Percentiles rank a stretch among this genome's conserved stretches.
These are phyloP conservation scores for Trametes sanguinea DNA, from an alignment of 768 basidiomycete genomes.

Conservation along the genomic window DNA sequence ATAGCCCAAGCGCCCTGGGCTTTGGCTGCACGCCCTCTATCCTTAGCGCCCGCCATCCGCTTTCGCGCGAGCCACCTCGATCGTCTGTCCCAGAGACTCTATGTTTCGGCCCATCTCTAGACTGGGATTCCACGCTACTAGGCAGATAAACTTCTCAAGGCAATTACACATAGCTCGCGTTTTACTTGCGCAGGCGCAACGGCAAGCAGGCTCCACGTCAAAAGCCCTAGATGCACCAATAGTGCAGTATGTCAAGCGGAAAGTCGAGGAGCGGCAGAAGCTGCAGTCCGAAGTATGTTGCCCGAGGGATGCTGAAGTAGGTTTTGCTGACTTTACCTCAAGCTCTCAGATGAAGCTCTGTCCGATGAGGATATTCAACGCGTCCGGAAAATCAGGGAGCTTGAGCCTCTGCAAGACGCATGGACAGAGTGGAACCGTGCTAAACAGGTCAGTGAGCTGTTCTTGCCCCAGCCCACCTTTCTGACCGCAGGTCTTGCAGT, in stretches of 20 bases:
- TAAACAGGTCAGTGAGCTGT: conserved; percentile 48
- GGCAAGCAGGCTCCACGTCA: neutral
- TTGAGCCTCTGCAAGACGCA: conserved; percentile 64
- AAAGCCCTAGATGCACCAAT: conserved; percentile 24
- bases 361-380: conserved; percentile 55
- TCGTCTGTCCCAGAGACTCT: neutral
- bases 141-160: neutral
- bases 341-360: conserved; percentile 58
- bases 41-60: too few relatives aligned
- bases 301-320: too few relatives aligned
- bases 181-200: conserved; percentile 7
- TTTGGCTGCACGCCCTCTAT: neutral
- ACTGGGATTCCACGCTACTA: neutral
- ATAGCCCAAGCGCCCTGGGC: neutral
- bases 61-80: neutral
- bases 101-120: conserved; percentile 16
- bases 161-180: neutral
- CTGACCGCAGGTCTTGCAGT: conserved; percentile 33
- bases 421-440: conserved; percentile 68
- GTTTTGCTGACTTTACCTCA: neutral
- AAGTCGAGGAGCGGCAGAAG: conserved; percentile 26
- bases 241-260: conserved; percentile 27
- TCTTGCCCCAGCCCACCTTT: neutral
- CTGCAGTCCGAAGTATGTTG: conserved; percentile 27
- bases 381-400: conserved; percentile 65